These are phyloP conservation scores for Monosporascus sp. DNA, from an alignment of 2,329 filamentous ascomycete genomes.

Conservation along the genomic window DNA sequence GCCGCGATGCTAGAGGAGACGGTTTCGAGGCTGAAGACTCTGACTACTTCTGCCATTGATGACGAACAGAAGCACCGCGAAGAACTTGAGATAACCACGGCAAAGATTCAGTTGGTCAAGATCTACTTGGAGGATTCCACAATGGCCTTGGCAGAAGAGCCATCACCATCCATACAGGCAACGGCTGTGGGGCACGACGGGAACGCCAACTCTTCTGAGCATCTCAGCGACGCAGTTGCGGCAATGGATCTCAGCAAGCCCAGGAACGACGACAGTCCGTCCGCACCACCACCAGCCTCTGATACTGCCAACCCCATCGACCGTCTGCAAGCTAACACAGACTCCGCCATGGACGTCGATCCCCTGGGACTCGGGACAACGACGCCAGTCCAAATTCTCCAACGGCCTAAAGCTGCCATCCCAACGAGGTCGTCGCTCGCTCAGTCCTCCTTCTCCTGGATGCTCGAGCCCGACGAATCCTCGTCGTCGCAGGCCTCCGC, in stretches of 20 bases:
- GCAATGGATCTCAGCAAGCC: slow-evolving; percentile 19
- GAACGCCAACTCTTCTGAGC: slow-evolving; percentile 11
- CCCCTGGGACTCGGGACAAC: slow-evolving; percentile 16
- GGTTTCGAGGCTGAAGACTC: slow-evolving; percentile 55
- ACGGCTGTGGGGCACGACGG: background rate
- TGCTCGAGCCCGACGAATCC: slow-evolving; percentile 56
- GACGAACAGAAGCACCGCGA: slow-evolving; percentile 46
- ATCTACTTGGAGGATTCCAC: slow-evolving; percentile 55
- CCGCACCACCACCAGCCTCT: background rate
- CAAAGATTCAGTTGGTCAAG: slow-evolving; percentile 61
- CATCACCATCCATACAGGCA: slow-evolving; percentile 15
- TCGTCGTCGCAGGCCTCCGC: slow-evolving; percentile 6
- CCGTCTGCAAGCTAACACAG: background rate
- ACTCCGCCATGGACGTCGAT: slow-evolving; percentile 13
- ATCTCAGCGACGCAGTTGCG: slow-evolving; percentile 19
- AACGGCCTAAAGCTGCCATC: slow-evolving; percentile 36
- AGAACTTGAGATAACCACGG: slow-evolving; percentile 51
- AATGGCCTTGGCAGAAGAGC: slow-evolving; percentile 40
- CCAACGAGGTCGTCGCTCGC: slow-evolving; percentile 62
- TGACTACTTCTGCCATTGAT: slow-evolving; percentile 45
- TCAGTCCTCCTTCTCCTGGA: slow-evolving; percentile 74
- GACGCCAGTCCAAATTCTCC: slow-evolving; percentile 18
- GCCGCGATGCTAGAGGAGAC: slow-evolving; percentile 64
- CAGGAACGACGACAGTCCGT: slow-evolving; percentile 7
- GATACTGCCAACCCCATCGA: background rate